Evolutionary conservation across 805 yeast genomes (phyloP).

Genomic region (Barnettozyma populi): DNA sequence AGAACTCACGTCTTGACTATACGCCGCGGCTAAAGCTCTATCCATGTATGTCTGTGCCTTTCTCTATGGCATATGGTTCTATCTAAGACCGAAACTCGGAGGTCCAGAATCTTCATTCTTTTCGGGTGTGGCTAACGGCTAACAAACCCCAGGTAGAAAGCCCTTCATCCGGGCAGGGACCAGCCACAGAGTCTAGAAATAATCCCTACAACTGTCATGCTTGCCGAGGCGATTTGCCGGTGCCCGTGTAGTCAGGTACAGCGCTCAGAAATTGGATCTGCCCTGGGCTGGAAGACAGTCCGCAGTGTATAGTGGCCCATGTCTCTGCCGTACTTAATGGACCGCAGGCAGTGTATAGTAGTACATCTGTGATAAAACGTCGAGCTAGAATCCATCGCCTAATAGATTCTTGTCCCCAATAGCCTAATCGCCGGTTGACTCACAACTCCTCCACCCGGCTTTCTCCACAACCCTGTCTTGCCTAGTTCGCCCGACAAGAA

Average conservation of each 20-base stretch:
- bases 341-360: too few species aligned
- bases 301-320: too few species aligned
- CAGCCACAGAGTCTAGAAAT: background rate
- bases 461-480: background rate
- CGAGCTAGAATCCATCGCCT: too few species aligned
- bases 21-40: too few species aligned
- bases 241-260: background rate
- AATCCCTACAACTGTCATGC: too few species aligned
- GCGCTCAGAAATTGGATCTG: background rate
- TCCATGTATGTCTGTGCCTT: too few species aligned
- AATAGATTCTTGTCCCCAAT: too few species aligned
- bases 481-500: background rate
- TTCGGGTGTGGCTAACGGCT: background rate
- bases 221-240: background rate
- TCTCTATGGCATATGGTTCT: too few species aligned
- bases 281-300: too few species aligned
- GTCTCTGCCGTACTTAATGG: too few species aligned
- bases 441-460: background rate
- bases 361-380: too few species aligned
- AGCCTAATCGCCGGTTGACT: constrained; percentile 1
- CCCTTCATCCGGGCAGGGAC: background rate
- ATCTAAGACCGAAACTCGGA: background rate
- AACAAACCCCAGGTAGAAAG: background rate
- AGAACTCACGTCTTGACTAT: too few species aligned
- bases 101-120: background rate